phyloP scores from a whole-genome alignment of 192 early-diverging fungal genomes.

The Allomyces arbusculus region DNA sequence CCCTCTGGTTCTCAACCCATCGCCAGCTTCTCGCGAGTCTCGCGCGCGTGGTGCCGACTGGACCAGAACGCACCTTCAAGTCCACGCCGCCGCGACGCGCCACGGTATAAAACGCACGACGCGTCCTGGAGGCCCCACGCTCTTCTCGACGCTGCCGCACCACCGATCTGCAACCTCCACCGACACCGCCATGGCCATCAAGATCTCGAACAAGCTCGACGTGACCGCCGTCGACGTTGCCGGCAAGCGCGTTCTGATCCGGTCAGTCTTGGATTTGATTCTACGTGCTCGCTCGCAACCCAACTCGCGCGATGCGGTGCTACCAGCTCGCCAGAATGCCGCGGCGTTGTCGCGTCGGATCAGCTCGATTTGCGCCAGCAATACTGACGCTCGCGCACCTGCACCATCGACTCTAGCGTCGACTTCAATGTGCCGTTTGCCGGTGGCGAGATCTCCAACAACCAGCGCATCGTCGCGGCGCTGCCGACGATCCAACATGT shows the following conservation, averaged over 20 bases:
- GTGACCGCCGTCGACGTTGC: conserved; percentile 67
- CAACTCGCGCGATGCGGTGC: too few relatives aligned
- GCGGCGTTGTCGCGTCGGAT: conserved; percentile 1
- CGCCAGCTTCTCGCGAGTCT: not conserved
- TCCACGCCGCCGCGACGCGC: conserved; percentile 1
- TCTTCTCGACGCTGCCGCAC: too few relatives aligned
- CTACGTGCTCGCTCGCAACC: not conserved
- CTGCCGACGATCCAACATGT: conserved; percentile 86
- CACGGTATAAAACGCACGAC: too few relatives aligned
- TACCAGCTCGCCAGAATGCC: too few relatives aligned
- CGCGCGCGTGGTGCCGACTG: not conserved
- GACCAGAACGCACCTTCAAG: not conserved
- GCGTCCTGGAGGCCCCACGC: too few relatives aligned
- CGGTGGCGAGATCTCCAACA: conserved; percentile 82
- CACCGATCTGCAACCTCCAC: not conserved
- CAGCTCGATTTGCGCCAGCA: not conserved
- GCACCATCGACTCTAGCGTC: conserved; percentile 31
- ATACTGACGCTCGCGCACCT: not conserved
- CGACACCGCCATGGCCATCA: conserved; percentile 23
- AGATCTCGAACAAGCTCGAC: conserved; percentile 59
- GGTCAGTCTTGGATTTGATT: conserved; percentile 21
- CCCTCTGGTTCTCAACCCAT: not conserved
- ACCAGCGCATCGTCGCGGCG: conserved; percentile 85
- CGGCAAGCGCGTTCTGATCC: conserved; percentile 77
- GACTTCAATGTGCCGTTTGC: conserved; percentile 99